Evolutionary conservation across 2,329 filamentous ascomycete species (phyloP).

Genomic region (Hypoxylon sp.): DNA sequence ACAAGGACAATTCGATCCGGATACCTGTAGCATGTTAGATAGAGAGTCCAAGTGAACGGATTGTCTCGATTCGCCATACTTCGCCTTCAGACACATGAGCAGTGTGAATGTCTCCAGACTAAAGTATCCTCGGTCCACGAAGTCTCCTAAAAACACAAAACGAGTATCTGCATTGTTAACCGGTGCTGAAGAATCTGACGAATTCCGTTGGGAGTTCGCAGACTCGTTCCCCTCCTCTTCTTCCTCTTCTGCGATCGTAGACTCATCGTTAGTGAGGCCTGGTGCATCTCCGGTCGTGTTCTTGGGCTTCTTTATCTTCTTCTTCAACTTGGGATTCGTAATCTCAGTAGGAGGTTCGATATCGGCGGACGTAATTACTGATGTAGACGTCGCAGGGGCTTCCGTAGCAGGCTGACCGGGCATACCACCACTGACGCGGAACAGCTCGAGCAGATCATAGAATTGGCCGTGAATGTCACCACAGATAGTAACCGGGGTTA

Average conservation of each 20-base stretch:
- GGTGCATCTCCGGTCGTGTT: constrained; percentile 65
- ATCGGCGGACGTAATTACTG: constrained; percentile 89
- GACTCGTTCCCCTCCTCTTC: constrained; percentile 62
- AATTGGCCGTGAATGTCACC: constrained; percentile 99
- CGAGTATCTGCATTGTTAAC: constrained; percentile 64
- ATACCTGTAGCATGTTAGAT: constrained; percentile 75
- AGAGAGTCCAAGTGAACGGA: constrained; percentile 18
- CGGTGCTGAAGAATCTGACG: constrained; percentile 42
- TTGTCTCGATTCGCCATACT: constrained; percentile 58
- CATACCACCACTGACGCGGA: constrained; percentile 96
- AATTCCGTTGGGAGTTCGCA: constrained; percentile 54
- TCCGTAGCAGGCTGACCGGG: constrained; percentile 84
- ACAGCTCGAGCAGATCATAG: constrained; percentile 96
- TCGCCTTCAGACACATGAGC: constrained; percentile 91
- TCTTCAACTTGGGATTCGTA: constrained; percentile 87
- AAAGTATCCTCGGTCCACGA: constrained; percentile 97
- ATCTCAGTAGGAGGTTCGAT: constrained; percentile 93
- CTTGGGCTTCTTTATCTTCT: constrained; percentile 81
- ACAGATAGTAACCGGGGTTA: constrained; percentile 95
- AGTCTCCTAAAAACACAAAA: constrained; percentile 83
- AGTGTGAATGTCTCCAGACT: constrained; percentile 98
- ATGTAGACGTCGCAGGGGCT: constrained; percentile 76
- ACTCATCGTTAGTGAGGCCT: constrained; percentile 65
- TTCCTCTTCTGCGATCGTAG: constrained; percentile 63
- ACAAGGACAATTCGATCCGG: constrained; percentile 96